Evolutionary conservation across 169 alveolate genomes (phyloP).

Genomic region (Babesia divergens): DNA sequence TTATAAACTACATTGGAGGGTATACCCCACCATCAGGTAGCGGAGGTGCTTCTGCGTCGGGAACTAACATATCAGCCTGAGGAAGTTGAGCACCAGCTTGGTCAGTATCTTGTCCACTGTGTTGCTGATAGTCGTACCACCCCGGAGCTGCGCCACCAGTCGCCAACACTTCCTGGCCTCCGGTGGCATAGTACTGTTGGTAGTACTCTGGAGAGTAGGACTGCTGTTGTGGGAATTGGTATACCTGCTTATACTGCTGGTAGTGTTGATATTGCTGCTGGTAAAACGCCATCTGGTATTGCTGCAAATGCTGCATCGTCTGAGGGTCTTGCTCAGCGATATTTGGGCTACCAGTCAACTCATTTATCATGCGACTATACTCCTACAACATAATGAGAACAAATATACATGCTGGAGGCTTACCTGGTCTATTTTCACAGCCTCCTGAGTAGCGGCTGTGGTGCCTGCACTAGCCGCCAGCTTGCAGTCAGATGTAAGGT

Average conservation of each 20-base stretch:
- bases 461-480: constrained; percentile 59
- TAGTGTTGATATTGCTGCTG: constrained; percentile 66
- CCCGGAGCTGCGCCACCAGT: neutral
- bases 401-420: neutral
- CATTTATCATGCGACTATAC: constrained; percentile 56
- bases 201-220: constrained; percentile 42
- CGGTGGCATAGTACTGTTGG: constrained; percentile 50
- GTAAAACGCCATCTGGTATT: constrained; percentile 63
- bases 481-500: constrained; percentile 87
- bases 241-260: constrained; percentile 40
- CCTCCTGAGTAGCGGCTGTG: constrained; percentile 33
- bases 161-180: neutral
- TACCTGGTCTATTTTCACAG: constrained; percentile 32
- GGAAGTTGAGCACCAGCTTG: neutral
- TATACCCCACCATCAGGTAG: neutral
- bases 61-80: neutral
- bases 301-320: constrained; percentile 39
- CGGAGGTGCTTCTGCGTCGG: neutral
- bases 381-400: constrained; percentile 4
- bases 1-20: neutral
- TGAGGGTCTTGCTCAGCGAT: constrained; percentile 14
- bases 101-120: neutral
- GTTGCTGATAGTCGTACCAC: constrained; percentile 10
- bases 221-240: constrained; percentile 23
- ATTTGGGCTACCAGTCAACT: constrained; percentile 5